Evolutionary conservation across 768 basidiomycete genomes (phyloP), one percentile per base, ranked within the genome.

Genomic region (Suillus subaureus): DNA sequence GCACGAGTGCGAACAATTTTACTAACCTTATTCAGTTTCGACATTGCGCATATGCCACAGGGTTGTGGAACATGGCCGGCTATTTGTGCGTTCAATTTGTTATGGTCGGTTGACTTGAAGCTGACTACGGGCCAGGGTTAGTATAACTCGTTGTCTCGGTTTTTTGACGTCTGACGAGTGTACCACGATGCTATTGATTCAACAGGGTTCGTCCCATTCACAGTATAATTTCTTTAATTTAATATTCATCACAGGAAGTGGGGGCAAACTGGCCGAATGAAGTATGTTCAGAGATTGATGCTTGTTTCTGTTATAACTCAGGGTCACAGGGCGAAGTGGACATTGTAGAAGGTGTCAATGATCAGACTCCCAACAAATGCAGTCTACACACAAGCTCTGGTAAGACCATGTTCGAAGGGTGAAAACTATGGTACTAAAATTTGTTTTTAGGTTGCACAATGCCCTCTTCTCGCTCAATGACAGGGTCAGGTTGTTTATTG

Each of bases 31-130:
- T 42, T 61, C 37, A 76, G 72, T 26, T 80, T 79, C 40, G 79
- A 81, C 65, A 75, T 81, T 31, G 67, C 55, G 3, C 76, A 78
- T 45, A 80, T 81, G 77, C 80, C 80, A 1, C 64, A 71, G 28
- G 80, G 78, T 3, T 81, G 80, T 68, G 80, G 78, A 28, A 79
- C 76, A 4, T 80, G 79, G 78, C 78, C 78, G 11, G 75, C 77
- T 23, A 54, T 77, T 54, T 80, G 79, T 79, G 28, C 65, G 76
- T 73, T 9, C 39, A 8, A 55, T 62, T 1, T 58, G 31, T 39
- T 40, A 13, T 39, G 5, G 9, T 42, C 47, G 23, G 0, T 60
- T 42, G 18, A 7, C 28, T 9, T 64, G 33, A 18, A 21, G 62
- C 70, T 55, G 67, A 37, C 52, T 13, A 31, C 23, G 3, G 49